Conservation (phyloP, 768 basidiomycete genomes). For the Amanita exitialis region DNA sequence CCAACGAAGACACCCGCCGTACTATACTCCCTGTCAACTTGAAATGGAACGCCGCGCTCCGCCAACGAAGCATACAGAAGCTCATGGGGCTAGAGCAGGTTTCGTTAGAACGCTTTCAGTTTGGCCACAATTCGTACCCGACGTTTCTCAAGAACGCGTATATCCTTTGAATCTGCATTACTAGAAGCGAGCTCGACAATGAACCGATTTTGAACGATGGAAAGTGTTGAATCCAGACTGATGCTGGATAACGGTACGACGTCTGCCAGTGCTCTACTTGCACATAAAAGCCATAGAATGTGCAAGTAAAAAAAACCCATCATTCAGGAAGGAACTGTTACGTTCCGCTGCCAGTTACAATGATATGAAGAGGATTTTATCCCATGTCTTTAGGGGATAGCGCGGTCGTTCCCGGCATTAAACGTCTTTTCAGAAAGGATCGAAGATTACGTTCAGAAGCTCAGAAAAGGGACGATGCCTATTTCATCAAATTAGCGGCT, state of each 20-base stretch:
- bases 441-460: too few species aligned
- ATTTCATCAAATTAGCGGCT: too few species aligned
- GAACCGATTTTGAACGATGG: slow-evolving; percentile 38
- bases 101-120: not conserved
- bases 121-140: not conserved
- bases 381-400: too few species aligned
- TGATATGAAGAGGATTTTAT: too few species aligned
- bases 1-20: slow-evolving; percentile 46
- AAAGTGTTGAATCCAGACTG: slow-evolving; percentile 25
- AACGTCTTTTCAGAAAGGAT: too few species aligned
- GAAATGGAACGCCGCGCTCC: slow-evolving; percentile 31
- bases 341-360: too few species aligned
- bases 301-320: too few species aligned
- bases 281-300: too few species aligned
- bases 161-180: not conserved
- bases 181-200: slow-evolving; percentile 37
- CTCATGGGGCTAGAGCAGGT: slow-evolving; percentile 31
- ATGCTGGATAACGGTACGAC: slow-evolving; percentile 21
- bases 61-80: slow-evolving; percentile 36
- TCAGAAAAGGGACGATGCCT: too few species aligned
- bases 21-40: slow-evolving; percentile 44
- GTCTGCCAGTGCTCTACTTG: too few species aligned
- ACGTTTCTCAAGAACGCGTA: not conserved
- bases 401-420: too few species aligned
- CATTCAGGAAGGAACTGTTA: too few species aligned